Evolutionary conservation across 768 basidiomycete species (phyloP).

Genomic region (Lentinula edodes): DNA sequence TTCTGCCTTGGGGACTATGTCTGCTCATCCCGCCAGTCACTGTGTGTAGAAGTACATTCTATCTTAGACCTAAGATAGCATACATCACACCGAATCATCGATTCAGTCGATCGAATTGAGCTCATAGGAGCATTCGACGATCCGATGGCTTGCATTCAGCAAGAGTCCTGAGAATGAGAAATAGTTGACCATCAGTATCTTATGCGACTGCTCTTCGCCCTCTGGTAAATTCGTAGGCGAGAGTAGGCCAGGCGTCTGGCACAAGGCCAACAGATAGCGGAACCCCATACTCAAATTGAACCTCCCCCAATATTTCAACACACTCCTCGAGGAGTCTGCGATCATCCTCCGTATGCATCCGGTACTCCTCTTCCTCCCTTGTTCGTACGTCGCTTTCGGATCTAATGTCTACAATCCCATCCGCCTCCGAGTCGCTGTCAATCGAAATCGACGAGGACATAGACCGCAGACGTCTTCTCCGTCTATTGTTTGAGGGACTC

Average conservation of each 20-base stretch:
- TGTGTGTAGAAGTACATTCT: neutral
- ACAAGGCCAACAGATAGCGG: constrained; percentile 3
- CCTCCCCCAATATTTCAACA: neutral
- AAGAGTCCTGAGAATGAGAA: too few relatives aligned
- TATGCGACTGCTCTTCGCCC: neutral
- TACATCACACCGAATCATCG: constrained; percentile 9
- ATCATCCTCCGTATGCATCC: constrained; percentile 1
- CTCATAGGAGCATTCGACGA: constrained; percentile 8
- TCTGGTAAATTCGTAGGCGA: neutral
- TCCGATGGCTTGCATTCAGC: constrained; percentile 23
- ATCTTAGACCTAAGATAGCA: neutral
- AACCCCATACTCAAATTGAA: constrained; percentile 1
- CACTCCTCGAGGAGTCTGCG: neutral
- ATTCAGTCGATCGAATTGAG: constrained; percentile 21
- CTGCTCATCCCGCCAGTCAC: neutral
- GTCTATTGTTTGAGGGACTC: neutral
- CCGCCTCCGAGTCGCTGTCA: neutral
- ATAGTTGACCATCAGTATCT: neutral
- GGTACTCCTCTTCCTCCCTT: constrained; percentile 2
- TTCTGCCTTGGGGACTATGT: too few relatives aligned
- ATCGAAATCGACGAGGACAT: neutral
- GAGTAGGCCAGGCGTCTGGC: constrained; percentile 3
- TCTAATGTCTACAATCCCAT: neutral
- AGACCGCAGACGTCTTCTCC: neutral
- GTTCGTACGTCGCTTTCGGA: neutral